Conservation (phyloP, 2,329 filamentous ascomycete genomes). For the Aspergillus sp. region DNA sequence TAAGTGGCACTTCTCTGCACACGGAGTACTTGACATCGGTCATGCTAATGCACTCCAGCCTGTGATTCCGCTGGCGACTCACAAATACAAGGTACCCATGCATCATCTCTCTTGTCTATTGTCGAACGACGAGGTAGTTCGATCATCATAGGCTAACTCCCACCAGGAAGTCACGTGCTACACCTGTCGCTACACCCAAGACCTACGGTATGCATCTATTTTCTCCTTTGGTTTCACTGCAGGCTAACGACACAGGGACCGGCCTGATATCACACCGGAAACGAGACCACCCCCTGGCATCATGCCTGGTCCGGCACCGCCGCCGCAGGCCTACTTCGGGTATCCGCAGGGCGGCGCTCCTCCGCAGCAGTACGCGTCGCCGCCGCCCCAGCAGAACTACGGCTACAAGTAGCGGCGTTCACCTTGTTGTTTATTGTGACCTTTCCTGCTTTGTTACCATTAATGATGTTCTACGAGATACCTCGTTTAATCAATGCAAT, state of each 20-base stretch:
- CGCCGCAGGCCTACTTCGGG: slow-evolving; percentile 19
- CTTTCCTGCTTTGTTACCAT: neutral
- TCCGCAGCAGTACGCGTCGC: slow-evolving; percentile 5
- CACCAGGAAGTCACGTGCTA: slow-evolving; percentile 37
- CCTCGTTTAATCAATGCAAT: neutral
- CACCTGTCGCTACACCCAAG: slow-evolving; percentile 38
- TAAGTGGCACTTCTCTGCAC: slow-evolving; percentile 16
- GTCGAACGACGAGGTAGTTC: neutral
- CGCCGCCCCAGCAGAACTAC: slow-evolving; percentile 14
- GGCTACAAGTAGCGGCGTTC: slow-evolving; percentile 20
- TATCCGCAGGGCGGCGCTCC: slow-evolving; percentile 10
- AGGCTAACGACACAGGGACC: slow-evolving; percentile 23
- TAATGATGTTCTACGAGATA: neutral
- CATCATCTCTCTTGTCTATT: neutral
- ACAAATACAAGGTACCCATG: slow-evolving; percentile 40
- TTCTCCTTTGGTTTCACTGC: neutral
- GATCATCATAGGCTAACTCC: slow-evolving; percentile 10
- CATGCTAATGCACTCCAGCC: slow-evolving; percentile 24
- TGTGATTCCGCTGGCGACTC: slow-evolving; percentile 35
- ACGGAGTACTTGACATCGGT: neutral
- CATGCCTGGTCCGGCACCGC: slow-evolving; percentile 25
- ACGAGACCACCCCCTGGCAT: slow-evolving; percentile 31
- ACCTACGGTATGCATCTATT: slow-evolving; percentile 29
- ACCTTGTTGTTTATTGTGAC: neutral
- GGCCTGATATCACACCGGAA: slow-evolving; percentile 37